Percentiles rank a stretch among this genome's conserved stretches.
phyloP scores from a whole-genome alignment of 257 asterid genomes.

The Solanum piurae region DNA sequence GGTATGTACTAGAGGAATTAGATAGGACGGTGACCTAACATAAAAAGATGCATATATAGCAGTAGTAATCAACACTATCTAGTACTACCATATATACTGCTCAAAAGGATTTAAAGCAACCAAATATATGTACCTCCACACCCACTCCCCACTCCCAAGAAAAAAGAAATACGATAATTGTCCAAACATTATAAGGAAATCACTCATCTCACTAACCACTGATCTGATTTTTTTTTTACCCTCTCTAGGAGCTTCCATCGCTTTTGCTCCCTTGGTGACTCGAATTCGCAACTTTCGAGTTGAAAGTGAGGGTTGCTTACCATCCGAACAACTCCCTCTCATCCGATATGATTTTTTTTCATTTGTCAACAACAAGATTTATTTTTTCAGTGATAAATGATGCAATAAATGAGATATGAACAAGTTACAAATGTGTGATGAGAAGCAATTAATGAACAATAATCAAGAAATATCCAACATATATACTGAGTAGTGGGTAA shows the following conservation, averaged over 20 bases:
- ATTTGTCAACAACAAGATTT: background rate
- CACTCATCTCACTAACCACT: background rate
- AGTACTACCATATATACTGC: background rate
- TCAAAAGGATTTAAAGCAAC: background rate
- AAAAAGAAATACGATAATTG: background rate
- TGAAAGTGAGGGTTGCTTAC: no score
- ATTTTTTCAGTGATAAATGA: background rate
- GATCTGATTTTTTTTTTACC: no score
- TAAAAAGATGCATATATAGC: background rate
- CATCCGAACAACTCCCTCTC: no score
- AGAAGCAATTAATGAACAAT: background rate
- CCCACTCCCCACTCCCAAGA: background rate
- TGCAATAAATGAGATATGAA: background rate
- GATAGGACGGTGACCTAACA: background rate
- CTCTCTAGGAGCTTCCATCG: no score
- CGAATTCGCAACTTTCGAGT: no score
- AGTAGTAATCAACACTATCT: background rate
- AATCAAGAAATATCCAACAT: background rate
- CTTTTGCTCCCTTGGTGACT: no score
- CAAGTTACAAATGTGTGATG: background rate
- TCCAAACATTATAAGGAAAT: no score
- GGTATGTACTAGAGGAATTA: background rate
- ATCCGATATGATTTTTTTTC: no score
- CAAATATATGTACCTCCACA: background rate
- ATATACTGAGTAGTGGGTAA: background rate